Percentiles rank a stretch among this genome's conserved stretches.
Evolutionary conservation across 2,329 filamentous ascomycete species (phyloP).

Genomic region (Venturia effusa): DNA sequence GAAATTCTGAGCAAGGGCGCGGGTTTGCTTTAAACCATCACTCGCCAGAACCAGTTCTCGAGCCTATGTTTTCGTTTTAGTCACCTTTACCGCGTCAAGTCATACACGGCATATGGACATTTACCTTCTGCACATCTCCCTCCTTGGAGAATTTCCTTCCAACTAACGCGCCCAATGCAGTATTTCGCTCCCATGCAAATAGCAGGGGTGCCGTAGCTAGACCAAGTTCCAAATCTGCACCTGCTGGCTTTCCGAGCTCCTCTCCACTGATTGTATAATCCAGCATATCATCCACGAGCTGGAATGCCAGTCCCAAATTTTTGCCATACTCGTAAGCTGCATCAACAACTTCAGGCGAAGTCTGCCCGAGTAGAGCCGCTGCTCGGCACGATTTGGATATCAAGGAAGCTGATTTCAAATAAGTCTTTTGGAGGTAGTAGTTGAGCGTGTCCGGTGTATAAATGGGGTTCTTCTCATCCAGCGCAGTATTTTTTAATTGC

Average conservation of each 20-base stretch:
- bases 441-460: slow-evolving; percentile 83
- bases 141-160: slow-evolving; percentile 78
- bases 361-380: slow-evolving; percentile 72
- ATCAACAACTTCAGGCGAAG: slow-evolving; percentile 69
- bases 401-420: slow-evolving; percentile 88
- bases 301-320: slow-evolving; percentile 89
- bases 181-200: slow-evolving; percentile 88
- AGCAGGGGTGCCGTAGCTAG: slow-evolving; percentile 87
- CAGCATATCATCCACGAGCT: slow-evolving; percentile 94
- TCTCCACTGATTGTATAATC: slow-evolving; percentile 82
- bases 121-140: slow-evolving; percentile 76
- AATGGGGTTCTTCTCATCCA: slow-evolving; percentile 70
- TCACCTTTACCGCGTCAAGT: slow-evolving; percentile 2
- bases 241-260: slow-evolving; percentile 88
- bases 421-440: slow-evolving; percentile 97
- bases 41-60: slow-evolving; percentile 73
- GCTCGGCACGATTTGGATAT: slow-evolving; percentile 95
- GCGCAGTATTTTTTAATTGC: slow-evolving; percentile 94
- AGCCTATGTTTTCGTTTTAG: slow-evolving; percentile 47
- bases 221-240: slow-evolving; percentile 85
- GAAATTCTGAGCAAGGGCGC: slow-evolving; percentile 82
- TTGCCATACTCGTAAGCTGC: slow-evolving; percentile 86
- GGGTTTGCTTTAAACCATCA: slow-evolving; percentile 84
- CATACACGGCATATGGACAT: slow-evolving; percentile 19
- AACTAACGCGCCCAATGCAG: slow-evolving; percentile 75